Conservation (phyloP, 2,329 filamentous ascomycete genomes). For the Ceratocystis eucalypticola region DNA sequence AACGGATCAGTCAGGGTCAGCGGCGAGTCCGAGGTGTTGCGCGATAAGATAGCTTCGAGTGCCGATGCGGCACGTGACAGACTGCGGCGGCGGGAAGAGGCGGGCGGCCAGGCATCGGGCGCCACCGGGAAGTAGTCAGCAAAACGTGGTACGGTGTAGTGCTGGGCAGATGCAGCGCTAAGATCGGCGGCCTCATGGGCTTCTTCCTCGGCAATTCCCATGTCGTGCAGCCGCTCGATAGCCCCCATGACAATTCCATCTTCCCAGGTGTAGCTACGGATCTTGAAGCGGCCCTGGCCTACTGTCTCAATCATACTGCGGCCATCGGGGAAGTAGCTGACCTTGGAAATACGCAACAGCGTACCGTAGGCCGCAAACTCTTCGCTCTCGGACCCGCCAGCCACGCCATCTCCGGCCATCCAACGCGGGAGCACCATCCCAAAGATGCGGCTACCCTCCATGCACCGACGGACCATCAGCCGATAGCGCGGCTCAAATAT, state of each 20-base stretch:
- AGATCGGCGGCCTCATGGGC: slow-evolving; percentile 54
- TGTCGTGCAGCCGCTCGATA: slow-evolving; percentile 65
- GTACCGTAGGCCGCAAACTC: slow-evolving; percentile 64
- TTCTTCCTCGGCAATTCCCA: slow-evolving; percentile 71
- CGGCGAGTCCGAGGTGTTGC: neutral
- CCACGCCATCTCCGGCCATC: slow-evolving; percentile 28
- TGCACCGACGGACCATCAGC: slow-evolving; percentile 69
- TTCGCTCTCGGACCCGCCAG: slow-evolving; percentile 23
- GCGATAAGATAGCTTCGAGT: neutral
- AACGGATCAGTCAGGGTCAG: slow-evolving; percentile 9
- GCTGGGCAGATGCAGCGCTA: neutral
- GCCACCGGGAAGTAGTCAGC: neutral
- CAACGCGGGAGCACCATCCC: slow-evolving; percentile 67
- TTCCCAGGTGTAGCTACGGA: slow-evolving; percentile 47
- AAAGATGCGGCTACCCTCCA: slow-evolving; percentile 63
- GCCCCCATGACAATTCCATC: slow-evolving; percentile 72
- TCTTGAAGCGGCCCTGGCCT: slow-evolving; percentile 63
- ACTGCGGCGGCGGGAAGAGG: neutral
- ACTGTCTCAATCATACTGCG: slow-evolving; percentile 68
- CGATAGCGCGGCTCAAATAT: slow-evolving; percentile 89
- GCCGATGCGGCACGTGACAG: neutral
- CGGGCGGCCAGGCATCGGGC: neutral
- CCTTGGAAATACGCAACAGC: slow-evolving; percentile 58
- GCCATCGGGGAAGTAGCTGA: slow-evolving; percentile 63
- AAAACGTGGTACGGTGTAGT: slow-evolving; percentile 1